phyloP scores from a whole-genome alignment of 352 stramenopile genomes.

The Phytophthora melonis region DNA sequence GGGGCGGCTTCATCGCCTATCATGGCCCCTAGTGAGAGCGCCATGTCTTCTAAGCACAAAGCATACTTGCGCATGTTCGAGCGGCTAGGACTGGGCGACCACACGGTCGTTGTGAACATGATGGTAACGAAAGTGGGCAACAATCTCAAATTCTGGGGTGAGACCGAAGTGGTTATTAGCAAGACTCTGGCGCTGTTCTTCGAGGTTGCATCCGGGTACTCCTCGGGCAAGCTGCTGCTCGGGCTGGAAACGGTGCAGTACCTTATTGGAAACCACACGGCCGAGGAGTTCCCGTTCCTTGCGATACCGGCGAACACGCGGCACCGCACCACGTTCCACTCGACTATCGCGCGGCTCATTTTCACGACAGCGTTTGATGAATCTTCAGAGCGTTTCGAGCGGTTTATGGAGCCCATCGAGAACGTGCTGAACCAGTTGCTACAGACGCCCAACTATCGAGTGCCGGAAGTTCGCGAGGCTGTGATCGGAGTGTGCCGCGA shows the following conservation, averaged over 20 bases:
- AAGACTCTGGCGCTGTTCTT: constrained; percentile 97
- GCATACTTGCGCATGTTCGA: constrained; percentile 98
- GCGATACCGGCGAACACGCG: constrained; percentile 93
- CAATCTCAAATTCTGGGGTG: constrained; percentile 99
- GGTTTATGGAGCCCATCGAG: constrained; percentile 96
- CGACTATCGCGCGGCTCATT: constrained; percentile 96
- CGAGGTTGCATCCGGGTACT: constrained; percentile 97
- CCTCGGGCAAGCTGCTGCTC: constrained; percentile 96
- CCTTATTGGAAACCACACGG: constrained; percentile 96
- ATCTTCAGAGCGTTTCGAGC: constrained; percentile 94
- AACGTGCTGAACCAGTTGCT: constrained; percentile 85
- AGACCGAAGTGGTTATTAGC: constrained; percentile 95
- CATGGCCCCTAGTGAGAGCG: constrained; percentile 78
- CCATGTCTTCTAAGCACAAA: constrained; percentile 94
- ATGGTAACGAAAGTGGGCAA: constrained; percentile 99
- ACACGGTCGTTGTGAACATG: constrained; percentile 98
- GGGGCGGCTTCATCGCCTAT: constrained; percentile 66
- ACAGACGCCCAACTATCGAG: constrained; percentile 78
- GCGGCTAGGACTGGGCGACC: constrained; percentile 96
- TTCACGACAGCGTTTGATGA: constrained; percentile 96
- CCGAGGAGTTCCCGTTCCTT: constrained; percentile 98
- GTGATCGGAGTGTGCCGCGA: constrained; percentile 98
- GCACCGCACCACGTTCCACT: constrained; percentile 98
- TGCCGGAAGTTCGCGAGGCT: constrained; percentile 84
- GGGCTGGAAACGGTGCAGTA: constrained; percentile 98